Conservation (phyloP, 495 filamentous ascomycete species). For the Aspergillus kassunensis region DNA sequence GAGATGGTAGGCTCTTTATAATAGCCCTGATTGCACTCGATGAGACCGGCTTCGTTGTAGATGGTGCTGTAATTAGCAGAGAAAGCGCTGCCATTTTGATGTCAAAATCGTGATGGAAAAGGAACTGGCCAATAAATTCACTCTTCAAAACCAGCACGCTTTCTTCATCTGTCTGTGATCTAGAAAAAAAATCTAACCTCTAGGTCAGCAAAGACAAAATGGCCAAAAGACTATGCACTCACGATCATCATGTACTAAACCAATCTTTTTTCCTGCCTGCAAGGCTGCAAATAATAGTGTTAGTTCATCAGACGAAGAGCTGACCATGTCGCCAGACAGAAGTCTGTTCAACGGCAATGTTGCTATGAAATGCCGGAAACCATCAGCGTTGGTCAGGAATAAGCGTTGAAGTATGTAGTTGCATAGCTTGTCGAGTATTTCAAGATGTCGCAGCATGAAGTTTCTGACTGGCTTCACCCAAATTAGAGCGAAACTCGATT, state of each 20-base stretch:
- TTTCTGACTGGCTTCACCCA: constrained; percentile 39
- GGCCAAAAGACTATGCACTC: constrained; percentile 24
- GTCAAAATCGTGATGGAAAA: constrained; percentile 60
- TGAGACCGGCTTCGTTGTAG: constrained; percentile 67
- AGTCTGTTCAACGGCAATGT: constrained; percentile 38
- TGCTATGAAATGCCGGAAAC: constrained; percentile 55
- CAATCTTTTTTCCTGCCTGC: constrained; percentile 74
- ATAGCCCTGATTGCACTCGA: constrained; percentile 55
- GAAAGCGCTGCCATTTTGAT: constrained; percentile 73
- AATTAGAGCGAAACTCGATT: constrained; percentile 18
- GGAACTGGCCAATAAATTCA: constrained; percentile 40
- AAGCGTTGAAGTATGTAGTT: constrained; percentile 70
- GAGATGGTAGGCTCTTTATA: constrained; percentile 54
- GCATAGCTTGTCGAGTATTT: constrained; percentile 61
- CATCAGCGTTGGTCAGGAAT: constrained; percentile 54
- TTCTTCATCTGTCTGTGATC: constrained; percentile 11
- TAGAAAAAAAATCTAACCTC: constrained; percentile 30
- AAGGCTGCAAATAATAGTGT: constrained; percentile 64
- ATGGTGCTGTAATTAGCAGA: constrained; percentile 64
- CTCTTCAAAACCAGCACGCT: constrained; percentile 36
- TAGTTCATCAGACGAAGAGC: constrained; percentile 47
- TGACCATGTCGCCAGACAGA: constrained; percentile 36
- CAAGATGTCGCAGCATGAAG: constrained; percentile 42
- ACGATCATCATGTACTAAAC: constrained; percentile 71
- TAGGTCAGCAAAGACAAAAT: constrained; percentile 15